phyloP scores from a whole-genome alignment of 306 rosid genomes.

The Cicer pinnatifidum region DNA sequence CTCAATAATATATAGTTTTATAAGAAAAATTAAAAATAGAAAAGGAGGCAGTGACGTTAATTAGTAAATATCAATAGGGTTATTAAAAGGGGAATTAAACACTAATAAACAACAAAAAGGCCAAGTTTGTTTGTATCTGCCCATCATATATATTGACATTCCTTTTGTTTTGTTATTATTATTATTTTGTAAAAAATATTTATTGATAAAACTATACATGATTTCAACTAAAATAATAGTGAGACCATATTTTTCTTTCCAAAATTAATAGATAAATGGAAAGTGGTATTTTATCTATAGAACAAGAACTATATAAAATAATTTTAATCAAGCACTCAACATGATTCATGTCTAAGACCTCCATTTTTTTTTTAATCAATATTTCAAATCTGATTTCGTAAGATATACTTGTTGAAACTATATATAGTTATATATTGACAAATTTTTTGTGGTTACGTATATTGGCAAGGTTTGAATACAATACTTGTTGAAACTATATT shows the following conservation, averaged over 20 bases:
- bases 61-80: constrained; percentile 1
- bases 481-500: too few species aligned
- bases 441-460: neutral
- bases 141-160: neutral
- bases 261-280: neutral
- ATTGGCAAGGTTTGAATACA: neutral
- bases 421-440: constrained; percentile 1
- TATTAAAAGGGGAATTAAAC: neutral
- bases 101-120: constrained; percentile 38
- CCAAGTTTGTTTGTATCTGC: constrained; percentile 31
- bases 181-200: neutral
- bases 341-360: constrained; percentile 6
- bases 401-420: constrained; percentile 29
- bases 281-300: neutral
- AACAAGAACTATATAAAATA: neutral
- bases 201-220: neutral
- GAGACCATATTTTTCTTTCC: neutral
- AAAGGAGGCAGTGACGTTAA: neutral
- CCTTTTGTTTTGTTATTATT: too few species aligned
- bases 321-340: constrained; percentile 33
- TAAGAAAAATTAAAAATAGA: neutral
- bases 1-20: too few species aligned
- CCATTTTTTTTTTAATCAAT: neutral
- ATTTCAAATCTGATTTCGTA: constrained; percentile 15
- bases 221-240: constrained; percentile 2